Percentiles rank a stretch among this genome's conserved stretches.
Conservation (phyloP, 164 flowering plant species). For the Euptelea pleiosperma region DNA sequence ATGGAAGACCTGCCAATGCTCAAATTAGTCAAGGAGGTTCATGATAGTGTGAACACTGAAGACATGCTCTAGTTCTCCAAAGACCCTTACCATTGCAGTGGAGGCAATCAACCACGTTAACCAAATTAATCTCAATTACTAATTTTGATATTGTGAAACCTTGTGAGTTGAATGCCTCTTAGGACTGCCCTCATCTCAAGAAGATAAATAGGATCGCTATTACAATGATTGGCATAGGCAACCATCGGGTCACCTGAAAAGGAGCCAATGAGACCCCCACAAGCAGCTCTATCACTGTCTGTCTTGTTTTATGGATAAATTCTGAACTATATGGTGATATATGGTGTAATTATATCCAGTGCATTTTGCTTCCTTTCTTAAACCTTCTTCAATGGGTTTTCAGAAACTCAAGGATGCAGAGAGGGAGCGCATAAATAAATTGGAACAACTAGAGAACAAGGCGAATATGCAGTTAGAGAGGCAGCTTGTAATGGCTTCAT, state of each 20-base stretch:
- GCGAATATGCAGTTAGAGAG: conserved; percentile 85
- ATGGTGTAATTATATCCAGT: neutral
- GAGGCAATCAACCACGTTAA: too few relatives aligned
- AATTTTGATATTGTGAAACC: too few relatives aligned
- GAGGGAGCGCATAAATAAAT: conserved; percentile 54
- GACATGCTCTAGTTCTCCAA: too few relatives aligned
- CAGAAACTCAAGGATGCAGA: conserved; percentile 81
- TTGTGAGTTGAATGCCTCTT: too few relatives aligned
- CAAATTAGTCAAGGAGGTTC: too few relatives aligned
- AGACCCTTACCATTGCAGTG: too few relatives aligned
- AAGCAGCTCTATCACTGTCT: neutral
- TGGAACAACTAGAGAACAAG: conserved; percentile 70
- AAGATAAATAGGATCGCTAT: too few relatives aligned
- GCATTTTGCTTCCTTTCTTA: neutral
- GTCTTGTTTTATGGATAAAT: neutral
- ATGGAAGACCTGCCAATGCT: too few relatives aligned
- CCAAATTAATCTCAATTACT: too few relatives aligned
- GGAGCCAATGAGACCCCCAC: neutral
- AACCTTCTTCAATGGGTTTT: conserved; percentile 7
- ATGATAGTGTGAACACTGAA: too few relatives aligned
- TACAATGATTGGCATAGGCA: neutral
- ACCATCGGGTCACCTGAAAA: neutral
- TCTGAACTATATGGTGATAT: neutral
- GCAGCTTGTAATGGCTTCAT: conserved; percentile 84
- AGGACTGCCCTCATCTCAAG: too few relatives aligned